Conservation (phyloP, 1,284 basidiomycete genomes). For the Microbotryum silenes-acaulis region DNA sequence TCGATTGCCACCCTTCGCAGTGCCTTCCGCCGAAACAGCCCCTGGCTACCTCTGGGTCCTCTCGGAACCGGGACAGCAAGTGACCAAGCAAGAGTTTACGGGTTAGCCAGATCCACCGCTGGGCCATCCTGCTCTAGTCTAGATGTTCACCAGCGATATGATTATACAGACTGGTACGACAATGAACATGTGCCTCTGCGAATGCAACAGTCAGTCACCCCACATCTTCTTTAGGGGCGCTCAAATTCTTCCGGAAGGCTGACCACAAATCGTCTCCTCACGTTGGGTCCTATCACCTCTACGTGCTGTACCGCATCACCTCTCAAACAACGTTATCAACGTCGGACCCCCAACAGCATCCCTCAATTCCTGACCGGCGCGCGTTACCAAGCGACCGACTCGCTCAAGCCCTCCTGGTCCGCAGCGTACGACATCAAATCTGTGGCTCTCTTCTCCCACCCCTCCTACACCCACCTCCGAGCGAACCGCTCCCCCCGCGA, state of each 20-base stretch:
- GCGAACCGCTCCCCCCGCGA: conserved; percentile 39
- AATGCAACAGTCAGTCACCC: conserved; percentile 31
- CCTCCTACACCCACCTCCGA: conserved; percentile 38
- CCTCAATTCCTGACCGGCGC: conserved; percentile 36
- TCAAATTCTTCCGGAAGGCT: too few species aligned
- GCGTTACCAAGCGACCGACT: conserved; percentile 34
- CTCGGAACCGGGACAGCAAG: conserved; percentile 34
- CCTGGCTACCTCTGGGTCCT: conserved; percentile 38
- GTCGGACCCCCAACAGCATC: conserved; percentile 24
- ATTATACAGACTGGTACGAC: conserved; percentile 41
- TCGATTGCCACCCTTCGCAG: too few species aligned
- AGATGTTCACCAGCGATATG: neutral
- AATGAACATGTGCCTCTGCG: conserved; percentile 43
- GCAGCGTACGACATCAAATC: conserved; percentile 40
- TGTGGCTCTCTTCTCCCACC: conserved; percentile 37
- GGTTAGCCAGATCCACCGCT: conserved; percentile 20
- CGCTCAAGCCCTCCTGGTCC: conserved; percentile 32
- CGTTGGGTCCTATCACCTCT: too few species aligned
- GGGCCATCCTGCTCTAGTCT: neutral
- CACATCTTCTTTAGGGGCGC: too few species aligned
- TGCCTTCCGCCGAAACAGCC: conserved; percentile 10
- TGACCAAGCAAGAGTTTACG: conserved; percentile 38
- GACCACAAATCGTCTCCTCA: conserved; percentile 5
- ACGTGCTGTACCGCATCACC: too few species aligned
- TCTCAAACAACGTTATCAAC: neutral